phyloP scores from a whole-genome alignment of 129 eudicot species.

The Rutidosis leptorrhynchoides region DNA sequence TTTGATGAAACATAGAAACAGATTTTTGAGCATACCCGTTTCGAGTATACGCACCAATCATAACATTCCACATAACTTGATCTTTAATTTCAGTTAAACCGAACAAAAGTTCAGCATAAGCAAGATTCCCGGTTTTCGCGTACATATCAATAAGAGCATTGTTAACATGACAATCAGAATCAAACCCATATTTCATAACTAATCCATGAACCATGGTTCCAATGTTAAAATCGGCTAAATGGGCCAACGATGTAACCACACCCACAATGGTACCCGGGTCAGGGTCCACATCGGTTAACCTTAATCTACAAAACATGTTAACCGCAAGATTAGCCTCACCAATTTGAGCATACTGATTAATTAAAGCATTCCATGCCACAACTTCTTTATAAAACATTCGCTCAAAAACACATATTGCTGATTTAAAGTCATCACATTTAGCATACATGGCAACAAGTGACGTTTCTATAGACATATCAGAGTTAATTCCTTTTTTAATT shows the following conservation, averaged over 20 bases:
- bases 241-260: conserved; percentile 49
- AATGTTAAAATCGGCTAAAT: conserved; percentile 37
- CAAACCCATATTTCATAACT: conserved; percentile 49
- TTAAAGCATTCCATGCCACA: conserved; percentile 71
- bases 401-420: conserved; percentile 44
- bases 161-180: conserved; percentile 49
- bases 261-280: conserved; percentile 61
- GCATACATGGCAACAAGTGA: conserved; percentile 73
- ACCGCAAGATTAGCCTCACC: conserved; percentile 46
- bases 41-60: conserved; percentile 51
- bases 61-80: conserved; percentile 57
- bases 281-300: conserved; percentile 39
- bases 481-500: conserved; percentile 38
- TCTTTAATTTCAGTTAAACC: conserved; percentile 36
- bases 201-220: conserved; percentile 55
- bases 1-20: conserved; percentile 38
- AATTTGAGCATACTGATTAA: conserved; percentile 52
- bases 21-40: conserved; percentile 44
- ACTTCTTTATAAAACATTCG: conserved; percentile 47
- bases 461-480: conserved; percentile 41
- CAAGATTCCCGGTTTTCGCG: conserved; percentile 55
- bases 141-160: conserved; percentile 76
- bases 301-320: conserved; percentile 37
- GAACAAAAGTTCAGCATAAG: conserved; percentile 49
- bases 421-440: conserved; percentile 40